These are phyloP conservation scores for Pisolithus microcarpus DNA, from an alignment of 768 basidiomycete genomes.

Conservation along the genomic window DNA sequence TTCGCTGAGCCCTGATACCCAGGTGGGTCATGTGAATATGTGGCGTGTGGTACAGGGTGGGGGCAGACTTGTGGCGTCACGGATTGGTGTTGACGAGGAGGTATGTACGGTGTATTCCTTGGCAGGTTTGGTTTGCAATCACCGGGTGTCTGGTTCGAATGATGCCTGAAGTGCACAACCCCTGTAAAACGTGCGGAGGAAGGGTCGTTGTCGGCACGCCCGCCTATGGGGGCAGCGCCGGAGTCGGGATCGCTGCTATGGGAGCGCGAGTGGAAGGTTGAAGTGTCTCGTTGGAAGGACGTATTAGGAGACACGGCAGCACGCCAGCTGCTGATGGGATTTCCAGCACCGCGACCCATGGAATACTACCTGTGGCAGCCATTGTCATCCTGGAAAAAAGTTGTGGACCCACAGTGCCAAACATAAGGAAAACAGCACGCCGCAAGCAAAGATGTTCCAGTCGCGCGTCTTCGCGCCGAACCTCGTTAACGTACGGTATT, in stretches of 20 bases:
- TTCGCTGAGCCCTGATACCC: conserved; percentile 8
- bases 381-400: conserved; percentile 23
- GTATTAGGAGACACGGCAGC: conserved; percentile 5
- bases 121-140: conserved; percentile 12
- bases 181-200: conserved; percentile 6
- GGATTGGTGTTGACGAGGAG: conserved; percentile 18
- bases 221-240: conserved; percentile 8
- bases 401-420: conserved; percentile 30
- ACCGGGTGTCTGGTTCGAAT: conserved; percentile 8
- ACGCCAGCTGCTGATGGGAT: conserved; percentile 7
- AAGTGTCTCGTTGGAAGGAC: conserved; percentile 7
- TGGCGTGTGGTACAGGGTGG: conserved; percentile 9
- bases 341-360: conserved; percentile 19
- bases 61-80: conserved; percentile 11
- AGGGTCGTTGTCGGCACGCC: conserved; percentile 9
- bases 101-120: conserved; percentile 25
- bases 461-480: not conserved
- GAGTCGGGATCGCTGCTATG: conserved; percentile 16
- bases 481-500: not conserved
- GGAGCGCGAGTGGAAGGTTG: conserved; percentile 10
- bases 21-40: conserved; percentile 5
- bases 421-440: conserved; percentile 17
- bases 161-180: conserved; percentile 6
- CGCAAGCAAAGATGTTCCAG: conserved; percentile 4
- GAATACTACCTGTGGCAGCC: conserved; percentile 9